phyloP scores from a whole-genome alignment of 768 basidiomycete species.

The Boletales sp. region DNA sequence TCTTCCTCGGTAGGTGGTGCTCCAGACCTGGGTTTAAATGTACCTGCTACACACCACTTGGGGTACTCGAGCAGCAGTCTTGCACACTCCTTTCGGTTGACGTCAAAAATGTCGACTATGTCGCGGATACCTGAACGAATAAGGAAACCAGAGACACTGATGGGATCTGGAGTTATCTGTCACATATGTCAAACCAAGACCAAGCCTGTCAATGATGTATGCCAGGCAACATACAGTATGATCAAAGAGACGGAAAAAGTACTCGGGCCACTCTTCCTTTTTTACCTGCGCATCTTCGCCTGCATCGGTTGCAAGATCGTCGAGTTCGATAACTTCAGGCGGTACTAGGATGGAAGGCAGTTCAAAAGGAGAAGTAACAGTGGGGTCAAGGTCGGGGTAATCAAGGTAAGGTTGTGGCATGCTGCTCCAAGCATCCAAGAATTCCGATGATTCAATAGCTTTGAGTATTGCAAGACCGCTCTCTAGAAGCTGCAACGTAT shows the following conservation, averaged over 20 bases:
- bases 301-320: conserved; percentile 62
- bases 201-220: background rate
- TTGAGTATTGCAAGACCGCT: conserved; percentile 61
- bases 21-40: conserved; percentile 78
- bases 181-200: conserved; percentile 3
- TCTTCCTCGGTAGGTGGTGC: conserved; percentile 52
- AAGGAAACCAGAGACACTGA: conserved; percentile 73
- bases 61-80: conserved; percentile 81
- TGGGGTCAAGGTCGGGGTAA: conserved; percentile 40
- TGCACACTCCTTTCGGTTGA: conserved; percentile 95
- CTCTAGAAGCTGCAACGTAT: conserved; percentile 61
- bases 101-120: conserved; percentile 84
- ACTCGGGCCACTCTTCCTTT: conserved; percentile 82
- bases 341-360: conserved; percentile 81
- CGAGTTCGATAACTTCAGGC: conserved; percentile 82
- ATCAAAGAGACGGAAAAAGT: conserved; percentile 64
- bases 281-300: conserved; percentile 71
- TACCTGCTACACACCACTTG: conserved; percentile 76
- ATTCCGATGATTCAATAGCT: conserved; percentile 57
- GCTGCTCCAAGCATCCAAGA: conserved; percentile 50
- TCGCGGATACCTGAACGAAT: conserved; percentile 74
- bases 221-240: conserved; percentile 43
- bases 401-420: conserved; percentile 65
- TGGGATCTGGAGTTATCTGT: conserved; percentile 75
- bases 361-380: conserved; percentile 49